Evolutionary conservation across 164 flowering plant genomes (phyloP), one percentile per base, ranked within the genome.

Genomic region (Berberis thunbergii): DNA sequence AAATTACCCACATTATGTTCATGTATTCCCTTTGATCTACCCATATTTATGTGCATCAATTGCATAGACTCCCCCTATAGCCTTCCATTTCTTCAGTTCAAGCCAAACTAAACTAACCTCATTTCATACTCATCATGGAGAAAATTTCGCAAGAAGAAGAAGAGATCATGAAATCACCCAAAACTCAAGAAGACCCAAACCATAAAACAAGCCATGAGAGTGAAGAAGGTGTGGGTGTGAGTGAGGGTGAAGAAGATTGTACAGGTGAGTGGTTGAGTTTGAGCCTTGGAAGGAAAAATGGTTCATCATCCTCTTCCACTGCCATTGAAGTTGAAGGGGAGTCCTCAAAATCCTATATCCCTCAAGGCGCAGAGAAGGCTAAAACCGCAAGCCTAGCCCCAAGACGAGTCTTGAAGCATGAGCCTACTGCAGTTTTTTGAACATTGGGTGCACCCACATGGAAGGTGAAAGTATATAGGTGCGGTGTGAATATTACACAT

Each of bases 251-350:
- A 39, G 69, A 63, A 26, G 70, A 67, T 60, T 61, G 26, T 26
- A 26, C 62, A 45, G 72, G 62, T 48, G 60, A 76, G 64, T 88
- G 95, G 95, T 68, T 91, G 71, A 79, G 77, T 68, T 75, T 90
- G 72, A 83, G 88, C 70, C 72, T 88, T 10, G 88, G 91, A 4
- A 67, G 74, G 42, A 61, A 72, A 40, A 64, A 67, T 52, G 11
- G 70, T 7, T 61, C 26, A 26, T 26, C 26, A 26, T 26, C 26
- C 26, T 26, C 26, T 26, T 26, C 26, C 26, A 26, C 26, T 26
- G 26, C 69, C 49, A 66, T 64, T 48, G 38, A 26, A 4, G 76
- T 52, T 55, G 72, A 74, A 43, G 45, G 63, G 5, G 79, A 73
- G 6, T 56, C 59, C 4, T 43, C 79, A 50, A 77, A 78, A 67